Percentiles rank a stretch among this genome's conserved stretches.
These are phyloP conservation scores for Fusarium hostae DNA, from an alignment of 2,329 filamentous ascomycete species.

Conservation along the genomic window DNA sequence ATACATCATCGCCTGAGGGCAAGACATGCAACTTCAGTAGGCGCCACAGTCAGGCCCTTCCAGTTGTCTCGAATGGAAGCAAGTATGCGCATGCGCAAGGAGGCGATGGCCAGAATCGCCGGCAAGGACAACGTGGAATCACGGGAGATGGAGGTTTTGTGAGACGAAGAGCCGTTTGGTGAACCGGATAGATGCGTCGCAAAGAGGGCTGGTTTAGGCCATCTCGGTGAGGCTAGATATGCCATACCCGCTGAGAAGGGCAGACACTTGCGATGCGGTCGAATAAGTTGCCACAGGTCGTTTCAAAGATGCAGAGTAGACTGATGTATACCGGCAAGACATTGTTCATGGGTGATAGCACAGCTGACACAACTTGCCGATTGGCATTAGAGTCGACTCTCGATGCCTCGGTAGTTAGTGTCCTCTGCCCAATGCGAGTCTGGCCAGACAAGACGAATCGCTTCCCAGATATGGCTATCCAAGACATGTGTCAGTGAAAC, in stretches of 20 bases:
- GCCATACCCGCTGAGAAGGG: neutral
- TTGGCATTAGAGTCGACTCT: conserved; percentile 76
- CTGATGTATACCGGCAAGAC: conserved; percentile 24
- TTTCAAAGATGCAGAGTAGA: conserved; percentile 38
- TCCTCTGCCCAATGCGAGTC: conserved; percentile 86
- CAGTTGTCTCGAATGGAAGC: conserved; percentile 24
- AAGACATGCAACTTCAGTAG: conserved; percentile 16
- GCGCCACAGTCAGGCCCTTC: conserved; percentile 8
- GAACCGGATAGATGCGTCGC: conserved; percentile 43
- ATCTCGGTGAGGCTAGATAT: conserved; percentile 23
- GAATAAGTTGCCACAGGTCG: conserved; percentile 25
- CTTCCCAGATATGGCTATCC: conserved; percentile 90
- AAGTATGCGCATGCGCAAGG: conserved; percentile 28
- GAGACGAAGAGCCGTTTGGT: conserved; percentile 34
- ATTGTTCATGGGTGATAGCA: conserved; percentile 7
- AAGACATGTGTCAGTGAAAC: conserved; percentile 48
- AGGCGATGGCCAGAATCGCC: conserved; percentile 3
- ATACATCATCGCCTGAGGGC: neutral
- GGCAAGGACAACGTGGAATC: conserved; percentile 39
- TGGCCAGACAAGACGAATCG: conserved; percentile 90
- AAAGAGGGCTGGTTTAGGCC: conserved; percentile 45
- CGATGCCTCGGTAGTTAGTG: conserved; percentile 73
- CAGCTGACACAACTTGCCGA: neutral
- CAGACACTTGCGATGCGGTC: conserved; percentile 8
- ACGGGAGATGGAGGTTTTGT: conserved; percentile 33